Base-by-base conservation (phyloP, 2,329 filamentous ascomycete genomes). In the Stagonosporopsis chrysanthemi region DNA sequence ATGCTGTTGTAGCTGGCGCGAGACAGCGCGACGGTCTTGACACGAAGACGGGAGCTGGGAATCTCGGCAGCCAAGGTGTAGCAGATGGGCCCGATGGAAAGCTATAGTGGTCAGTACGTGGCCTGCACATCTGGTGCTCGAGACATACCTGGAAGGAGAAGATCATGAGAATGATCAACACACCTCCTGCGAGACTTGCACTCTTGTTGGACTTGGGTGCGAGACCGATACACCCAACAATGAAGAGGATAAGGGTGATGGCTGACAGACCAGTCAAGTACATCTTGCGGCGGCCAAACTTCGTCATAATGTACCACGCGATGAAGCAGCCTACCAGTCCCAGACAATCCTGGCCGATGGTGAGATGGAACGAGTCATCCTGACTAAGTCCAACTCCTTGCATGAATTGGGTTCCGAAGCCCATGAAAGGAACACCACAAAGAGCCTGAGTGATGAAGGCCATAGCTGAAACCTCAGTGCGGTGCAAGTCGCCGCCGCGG, bases 11-110 rank as follows among this genome's bases (percentile, higher is more conserved):
- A 68, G 28, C 61, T 64, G 38, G 62, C 64, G 17, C 92, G 88
- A 1, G 90, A 91, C 2, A 96, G 83, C 1, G 93, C 91, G 40
- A 96, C 89, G 0, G 92, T 96, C 81, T 96, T 96, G 78, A 94
- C 91, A 71, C 92, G 90, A 26, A 96, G 83, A 6, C 92, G 85
- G 11, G 90, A 86, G 0, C 91, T 91, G 0, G 91, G 91, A 19
- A 96, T 78, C 73, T 96, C 92, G 1, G 89, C 85, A 2, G 96
- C 91, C 6, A 96, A 84, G 0, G 91, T 93, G 78, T 95, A 96
- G 75, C 89, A 91, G 9, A 96, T 90, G 0, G 92, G 94, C 24
- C 92, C 92, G 26, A 96, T 91, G 0, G 90, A 67, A 17, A 67
- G 57, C 64, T 90, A 42, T 90, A 80, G 71, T 11, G 17, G 39